phyloP scores from a whole-genome alignment of 1,139 yeast genomes.

The Lodderomyces elongisporus region DNA sequence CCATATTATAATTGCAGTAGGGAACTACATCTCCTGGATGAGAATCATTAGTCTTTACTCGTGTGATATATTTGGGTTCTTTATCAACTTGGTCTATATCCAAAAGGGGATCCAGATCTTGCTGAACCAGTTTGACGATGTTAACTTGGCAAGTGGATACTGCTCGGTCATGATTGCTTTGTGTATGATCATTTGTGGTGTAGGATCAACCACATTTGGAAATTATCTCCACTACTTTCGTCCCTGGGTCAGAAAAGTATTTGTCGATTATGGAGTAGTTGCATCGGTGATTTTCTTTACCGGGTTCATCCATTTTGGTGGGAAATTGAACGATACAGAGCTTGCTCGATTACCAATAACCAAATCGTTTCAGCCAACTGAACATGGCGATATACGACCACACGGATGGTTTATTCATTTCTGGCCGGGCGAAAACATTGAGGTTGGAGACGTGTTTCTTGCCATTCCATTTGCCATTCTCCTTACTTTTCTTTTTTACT shows the following conservation, averaged over 20 bases:
- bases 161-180: constrained; percentile 72
- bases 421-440: constrained; percentile 57
- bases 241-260: constrained; percentile 57
- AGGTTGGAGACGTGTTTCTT: constrained; percentile 71
- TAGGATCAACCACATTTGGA: constrained; percentile 59
- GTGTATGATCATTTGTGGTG: constrained; percentile 70
- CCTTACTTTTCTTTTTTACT: constrained; percentile 77
- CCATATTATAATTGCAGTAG: constrained; percentile 68
- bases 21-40: constrained; percentile 65
- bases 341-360: constrained; percentile 68
- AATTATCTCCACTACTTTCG: constrained; percentile 55
- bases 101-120: constrained; percentile 87
- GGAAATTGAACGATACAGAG: constrained; percentile 47
- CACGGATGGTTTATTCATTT: constrained; percentile 76
- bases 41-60: constrained; percentile 76
- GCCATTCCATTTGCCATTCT: constrained; percentile 91
- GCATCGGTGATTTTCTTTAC: constrained; percentile 81
- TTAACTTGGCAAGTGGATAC: constrained; percentile 56
- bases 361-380: constrained; percentile 70
- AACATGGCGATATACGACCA: constrained; percentile 27
- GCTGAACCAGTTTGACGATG: constrained; percentile 56
- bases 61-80: constrained; percentile 90
- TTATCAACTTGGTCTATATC: constrained; percentile 83
- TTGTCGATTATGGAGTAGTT: constrained; percentile 85
- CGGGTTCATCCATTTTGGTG: constrained; percentile 88